Evolutionary conservation across 2,329 filamentous ascomycete species (phyloP).

Genomic region (Fusarium avenaceum): DNA sequence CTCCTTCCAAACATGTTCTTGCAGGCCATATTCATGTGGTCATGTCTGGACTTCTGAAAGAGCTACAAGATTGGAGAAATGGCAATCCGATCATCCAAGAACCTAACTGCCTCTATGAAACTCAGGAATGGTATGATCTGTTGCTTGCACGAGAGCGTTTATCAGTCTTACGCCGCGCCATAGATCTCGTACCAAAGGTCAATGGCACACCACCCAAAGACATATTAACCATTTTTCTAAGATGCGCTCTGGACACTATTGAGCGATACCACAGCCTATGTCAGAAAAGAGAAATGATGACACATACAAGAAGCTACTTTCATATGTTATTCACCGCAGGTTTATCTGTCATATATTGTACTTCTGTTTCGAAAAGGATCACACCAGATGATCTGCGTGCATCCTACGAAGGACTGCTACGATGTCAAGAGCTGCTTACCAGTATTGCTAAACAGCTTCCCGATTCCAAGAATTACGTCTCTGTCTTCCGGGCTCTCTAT

Average conservation of each 20-base stretch:
- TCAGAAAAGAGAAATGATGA: constrained; percentile 52
- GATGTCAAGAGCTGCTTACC: not conserved
- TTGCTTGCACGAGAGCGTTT: constrained; percentile 58
- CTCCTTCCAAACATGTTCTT: constrained; percentile 4
- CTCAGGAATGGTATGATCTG: constrained; percentile 60
- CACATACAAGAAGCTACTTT: constrained; percentile 63
- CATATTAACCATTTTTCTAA: constrained; percentile 52
- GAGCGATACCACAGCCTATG: constrained; percentile 56
- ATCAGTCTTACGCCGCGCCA: constrained; percentile 56
- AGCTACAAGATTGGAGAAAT: constrained; percentile 55
- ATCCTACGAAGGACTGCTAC: not conserved
- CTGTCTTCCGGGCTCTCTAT: constrained; percentile 37
- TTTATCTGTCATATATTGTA: constrained; percentile 54
- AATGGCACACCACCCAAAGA: constrained; percentile 52
- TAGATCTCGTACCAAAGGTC: constrained; percentile 55
- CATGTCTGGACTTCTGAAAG: constrained; percentile 50
- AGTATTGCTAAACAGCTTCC: constrained; percentile 32
- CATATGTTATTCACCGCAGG: constrained; percentile 63
- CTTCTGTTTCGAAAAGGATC: constrained; percentile 35
- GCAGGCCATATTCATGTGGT: constrained; percentile 46
- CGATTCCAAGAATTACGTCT: constrained; percentile 34
- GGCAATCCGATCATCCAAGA: constrained; percentile 51
- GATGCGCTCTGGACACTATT: constrained; percentile 56
- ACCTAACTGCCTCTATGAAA: constrained; percentile 58
- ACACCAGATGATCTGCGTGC: constrained; percentile 4